These are phyloP conservation scores for Zygotorulaspora danielsina DNA, from an alignment of 805 yeast genomes.

Conservation along the genomic window DNA sequence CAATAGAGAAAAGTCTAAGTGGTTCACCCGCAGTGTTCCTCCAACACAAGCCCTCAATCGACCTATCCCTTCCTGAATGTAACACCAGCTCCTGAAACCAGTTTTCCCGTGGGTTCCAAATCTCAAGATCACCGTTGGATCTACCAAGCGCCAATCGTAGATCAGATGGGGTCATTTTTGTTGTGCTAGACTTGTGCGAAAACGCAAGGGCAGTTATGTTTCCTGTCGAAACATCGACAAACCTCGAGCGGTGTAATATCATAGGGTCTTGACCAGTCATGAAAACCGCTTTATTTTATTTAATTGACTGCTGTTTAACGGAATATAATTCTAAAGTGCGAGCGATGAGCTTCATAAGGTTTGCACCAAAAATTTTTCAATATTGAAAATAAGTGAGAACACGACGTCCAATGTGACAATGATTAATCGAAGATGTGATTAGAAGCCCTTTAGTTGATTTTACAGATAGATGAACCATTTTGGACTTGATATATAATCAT, in stretches of 20 bases:
- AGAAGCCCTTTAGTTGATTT: too few relatives aligned
- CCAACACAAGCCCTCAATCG: conserved; percentile 91
- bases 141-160: conserved; percentile 86
- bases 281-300: conserved; percentile 6
- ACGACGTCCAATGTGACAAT: conserved; percentile 1
- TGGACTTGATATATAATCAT: too few relatives aligned
- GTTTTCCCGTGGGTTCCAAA: conserved; percentile 81
- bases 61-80: conserved; percentile 75
- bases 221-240: conserved; percentile 83
- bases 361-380: conserved; percentile 13
- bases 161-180: conserved; percentile 46
- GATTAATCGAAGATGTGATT: background rate
- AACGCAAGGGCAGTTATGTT: conserved; percentile 78
- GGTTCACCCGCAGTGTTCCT: conserved; percentile 44
- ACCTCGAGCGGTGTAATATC: conserved; percentile 76
- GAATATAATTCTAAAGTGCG: too few relatives aligned
- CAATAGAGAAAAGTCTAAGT: conserved; percentile 81
- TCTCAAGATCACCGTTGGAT: conserved; percentile 90
- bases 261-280: conserved; percentile 14
- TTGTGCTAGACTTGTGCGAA: conserved; percentile 51
- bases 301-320: too few relatives aligned
- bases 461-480: too few relatives aligned
- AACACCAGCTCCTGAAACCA: conserved; percentile 78
- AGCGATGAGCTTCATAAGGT: conserved; percentile 24
- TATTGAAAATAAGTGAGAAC: conserved; percentile 2